phyloP scores from a whole-genome alignment of 352 stramenopile genomes.

The Plasmopara muralis region DNA sequence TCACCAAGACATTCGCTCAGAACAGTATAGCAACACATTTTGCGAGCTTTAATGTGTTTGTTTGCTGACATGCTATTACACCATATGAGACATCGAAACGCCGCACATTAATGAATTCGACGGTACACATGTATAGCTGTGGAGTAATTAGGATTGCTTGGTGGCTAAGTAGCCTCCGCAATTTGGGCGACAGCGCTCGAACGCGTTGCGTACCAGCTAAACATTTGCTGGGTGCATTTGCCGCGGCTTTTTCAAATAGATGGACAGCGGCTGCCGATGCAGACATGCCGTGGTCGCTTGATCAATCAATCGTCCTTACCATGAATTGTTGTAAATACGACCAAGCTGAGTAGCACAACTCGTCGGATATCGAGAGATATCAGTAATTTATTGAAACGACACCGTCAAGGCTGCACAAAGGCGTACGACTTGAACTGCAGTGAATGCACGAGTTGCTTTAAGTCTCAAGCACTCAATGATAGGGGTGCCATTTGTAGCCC shows the following conservation, averaged over 20 bases:
- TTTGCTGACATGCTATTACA: conserved; percentile 21
- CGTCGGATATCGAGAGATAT: conserved; percentile 10
- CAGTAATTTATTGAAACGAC: conserved; percentile 1
- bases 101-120: conserved; percentile 23
- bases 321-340: conserved; percentile 13
- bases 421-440: conserved; percentile 13
- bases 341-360: conserved; percentile 17
- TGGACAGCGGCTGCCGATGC: conserved; percentile 18
- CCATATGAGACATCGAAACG: conserved; percentile 18
- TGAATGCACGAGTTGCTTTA: conserved; percentile 19
- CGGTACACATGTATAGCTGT: conserved; percentile 22
- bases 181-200: conserved; percentile 12
- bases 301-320: neutral
- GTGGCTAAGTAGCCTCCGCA: conserved; percentile 25
- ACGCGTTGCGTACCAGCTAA: conserved; percentile 25
- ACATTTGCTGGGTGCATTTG: conserved; percentile 29
- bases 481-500: conserved; percentile 14
- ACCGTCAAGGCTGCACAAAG: conserved; percentile 26
- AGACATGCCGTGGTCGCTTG: conserved; percentile 9
- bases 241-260: conserved; percentile 27
- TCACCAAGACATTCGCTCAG: neutral
- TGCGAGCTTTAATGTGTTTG: conserved; percentile 13
- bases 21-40: conserved; percentile 25
- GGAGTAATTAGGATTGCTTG: conserved; percentile 17
- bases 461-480: conserved; percentile 27